Evolutionary conservation across 176 grass and related monocot genomes (phyloP).

Genomic region (Otatea glauca): DNA sequence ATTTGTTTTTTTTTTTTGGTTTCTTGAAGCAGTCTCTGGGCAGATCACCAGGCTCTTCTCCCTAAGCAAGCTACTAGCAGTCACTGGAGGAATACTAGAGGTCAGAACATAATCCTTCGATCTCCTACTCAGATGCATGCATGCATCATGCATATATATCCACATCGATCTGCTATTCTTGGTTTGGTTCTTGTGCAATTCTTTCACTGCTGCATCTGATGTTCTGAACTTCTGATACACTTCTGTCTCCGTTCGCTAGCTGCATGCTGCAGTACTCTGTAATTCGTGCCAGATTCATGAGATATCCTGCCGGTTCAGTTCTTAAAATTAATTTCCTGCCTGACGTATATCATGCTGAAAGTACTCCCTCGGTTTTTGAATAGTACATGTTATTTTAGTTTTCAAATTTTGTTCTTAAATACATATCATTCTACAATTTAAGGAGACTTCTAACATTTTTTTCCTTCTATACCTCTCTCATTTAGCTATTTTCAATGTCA

Average conservation of each 20-base stretch:
- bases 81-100: conserved; percentile 22
- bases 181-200: conserved; percentile 56
- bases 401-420: no score
- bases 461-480: no score
- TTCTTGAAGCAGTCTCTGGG: conserved; percentile 33
- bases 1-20: neutral
- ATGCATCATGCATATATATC: conserved; percentile 25
- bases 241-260: conserved; percentile 24
- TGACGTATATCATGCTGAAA: conserved; percentile 10
- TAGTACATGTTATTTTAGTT: no score
- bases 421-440: no score
- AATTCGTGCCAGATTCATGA: conserved; percentile 34
- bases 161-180: conserved; percentile 29
- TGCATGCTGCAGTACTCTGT: conserved; percentile 36
- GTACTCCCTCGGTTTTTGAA: no score
- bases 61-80: conserved; percentile 39
- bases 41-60: conserved; percentile 40
- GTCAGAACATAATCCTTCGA: conserved; percentile 41
- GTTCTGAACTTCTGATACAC: conserved; percentile 32
- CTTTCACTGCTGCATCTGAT: conserved; percentile 43
- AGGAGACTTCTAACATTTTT: no score
- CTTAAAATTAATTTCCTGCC: conserved; percentile 22
- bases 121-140: conserved; percentile 33
- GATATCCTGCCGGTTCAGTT: conserved; percentile 29
- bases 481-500: no score